These are phyloP conservation scores for Trifolium pratense DNA, from an alignment of 306 rosid genomes.

Conservation along the genomic window DNA sequence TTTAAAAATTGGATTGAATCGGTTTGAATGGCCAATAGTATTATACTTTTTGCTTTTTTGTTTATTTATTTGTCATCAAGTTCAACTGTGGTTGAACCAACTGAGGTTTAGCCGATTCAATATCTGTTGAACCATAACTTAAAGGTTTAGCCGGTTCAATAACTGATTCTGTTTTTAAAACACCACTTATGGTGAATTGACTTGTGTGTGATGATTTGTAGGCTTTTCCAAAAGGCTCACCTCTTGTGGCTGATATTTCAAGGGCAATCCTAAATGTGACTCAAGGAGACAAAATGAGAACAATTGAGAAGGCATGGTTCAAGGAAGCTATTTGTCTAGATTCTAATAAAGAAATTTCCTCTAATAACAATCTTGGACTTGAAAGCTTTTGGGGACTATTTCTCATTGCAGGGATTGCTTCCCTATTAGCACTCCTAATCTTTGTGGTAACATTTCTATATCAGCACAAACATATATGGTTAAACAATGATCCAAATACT, in stretches of 20 bases:
- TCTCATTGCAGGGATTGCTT: constrained; percentile 50
- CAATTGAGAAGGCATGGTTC: constrained; percentile 56
- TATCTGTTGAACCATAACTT: too few relatives aligned
- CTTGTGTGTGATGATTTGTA: neutral
- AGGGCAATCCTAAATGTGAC: constrained; percentile 61
- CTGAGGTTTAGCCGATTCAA: too few relatives aligned
- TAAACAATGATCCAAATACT: neutral
- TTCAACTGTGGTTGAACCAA: too few relatives aligned
- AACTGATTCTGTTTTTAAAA: too few relatives aligned
- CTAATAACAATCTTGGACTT: constrained; percentile 39
- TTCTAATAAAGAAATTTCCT: constrained; percentile 37
- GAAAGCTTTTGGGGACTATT: constrained; percentile 56
- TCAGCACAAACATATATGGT: constrained; percentile 38
- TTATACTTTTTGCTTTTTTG: too few relatives aligned
- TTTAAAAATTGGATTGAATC: neutral
- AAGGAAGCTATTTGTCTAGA: constrained; percentile 35
- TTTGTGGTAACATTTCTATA: constrained; percentile 41
- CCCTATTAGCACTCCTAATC: constrained; percentile 40
- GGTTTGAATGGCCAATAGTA: neutral
- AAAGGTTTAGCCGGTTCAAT: too few relatives aligned
- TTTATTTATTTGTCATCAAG: too few relatives aligned
- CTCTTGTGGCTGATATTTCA: constrained; percentile 60
- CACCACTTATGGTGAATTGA: too few relatives aligned
- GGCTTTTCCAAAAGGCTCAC: constrained; percentile 12
- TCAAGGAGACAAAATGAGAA: constrained; percentile 55